These are phyloP conservation scores for Grosmannia penicillata DNA, from an alignment of 2,329 filamentous ascomycete species.

Conservation along the genomic window DNA sequence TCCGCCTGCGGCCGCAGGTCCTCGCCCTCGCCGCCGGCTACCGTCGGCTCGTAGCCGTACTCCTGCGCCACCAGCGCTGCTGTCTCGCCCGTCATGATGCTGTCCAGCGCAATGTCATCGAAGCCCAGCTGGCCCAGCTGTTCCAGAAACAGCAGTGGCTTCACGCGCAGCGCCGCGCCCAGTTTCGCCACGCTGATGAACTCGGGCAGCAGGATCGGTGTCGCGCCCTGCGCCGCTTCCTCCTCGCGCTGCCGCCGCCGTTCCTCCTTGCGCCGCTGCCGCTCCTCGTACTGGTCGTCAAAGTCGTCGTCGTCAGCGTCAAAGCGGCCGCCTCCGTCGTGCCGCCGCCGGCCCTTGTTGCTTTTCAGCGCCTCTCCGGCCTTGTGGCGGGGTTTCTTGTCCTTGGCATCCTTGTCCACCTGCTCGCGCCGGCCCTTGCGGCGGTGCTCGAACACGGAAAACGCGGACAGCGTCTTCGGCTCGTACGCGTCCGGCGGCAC, in stretches of 20 bases:
- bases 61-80: conserved; percentile 83
- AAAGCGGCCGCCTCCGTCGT: neutral
- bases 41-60: conserved; percentile 77
- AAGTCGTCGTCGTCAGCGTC: conserved; percentile 27
- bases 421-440: neutral
- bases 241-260: conserved; percentile 24
- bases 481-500: neutral
- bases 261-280: conserved; percentile 26
- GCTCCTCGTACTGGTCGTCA: conserved; percentile 22
- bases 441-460: neutral
- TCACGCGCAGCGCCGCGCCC: conserved; percentile 58
- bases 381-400: no score
- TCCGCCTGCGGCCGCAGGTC: conserved; percentile 61
- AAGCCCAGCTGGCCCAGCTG: conserved; percentile 81
- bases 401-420: no score
- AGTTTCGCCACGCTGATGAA: conserved; percentile 82
- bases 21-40: conserved; percentile 48
- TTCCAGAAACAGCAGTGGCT: conserved; percentile 52
- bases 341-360: neutral
- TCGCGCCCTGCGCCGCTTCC: conserved; percentile 28
- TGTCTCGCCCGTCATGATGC: conserved; percentile 80
- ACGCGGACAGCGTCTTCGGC: neutral
- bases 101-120: conserved; percentile 66
- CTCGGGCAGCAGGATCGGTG: conserved; percentile 64
- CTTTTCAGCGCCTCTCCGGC: no score